Conservation (phyloP, 768 basidiomycete species). For the Macrolepiota albuminosa region DNA sequence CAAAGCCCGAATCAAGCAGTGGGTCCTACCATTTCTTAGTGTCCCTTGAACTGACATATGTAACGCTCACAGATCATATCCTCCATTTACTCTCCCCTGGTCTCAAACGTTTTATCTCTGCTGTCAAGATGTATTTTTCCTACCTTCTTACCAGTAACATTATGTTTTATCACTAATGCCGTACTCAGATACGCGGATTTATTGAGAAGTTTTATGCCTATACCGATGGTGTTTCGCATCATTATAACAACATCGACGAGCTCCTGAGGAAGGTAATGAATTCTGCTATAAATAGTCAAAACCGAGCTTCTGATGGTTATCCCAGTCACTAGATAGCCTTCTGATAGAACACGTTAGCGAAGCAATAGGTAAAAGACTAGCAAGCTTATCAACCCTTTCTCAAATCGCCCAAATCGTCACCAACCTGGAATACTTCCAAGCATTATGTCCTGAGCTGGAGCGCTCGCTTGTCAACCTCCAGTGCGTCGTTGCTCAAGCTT, state of each 20-base stretch:
- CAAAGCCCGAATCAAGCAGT: conserved; percentile 55
- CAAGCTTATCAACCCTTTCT: conserved; percentile 71
- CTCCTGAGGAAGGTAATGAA: conserved; percentile 73
- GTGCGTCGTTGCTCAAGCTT: conserved; percentile 26
- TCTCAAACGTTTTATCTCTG: conserved; percentile 94
- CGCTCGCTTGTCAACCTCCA: conserved; percentile 79
- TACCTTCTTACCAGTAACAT: neutral
- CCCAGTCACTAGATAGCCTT: conserved; percentile 81
- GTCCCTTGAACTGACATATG: neutral
- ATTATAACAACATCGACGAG: conserved; percentile 89
- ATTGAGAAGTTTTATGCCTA: conserved; percentile 96
- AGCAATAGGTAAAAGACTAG: conserved; percentile 69
- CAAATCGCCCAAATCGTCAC: conserved; percentile 92
- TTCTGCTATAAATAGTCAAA: neutral
- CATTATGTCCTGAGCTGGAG: conserved; percentile 80
- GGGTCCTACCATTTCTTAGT: conserved; percentile 9
- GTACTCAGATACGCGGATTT: conserved; percentile 36
- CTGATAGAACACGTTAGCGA: conserved; percentile 73
- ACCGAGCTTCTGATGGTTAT: neutral
- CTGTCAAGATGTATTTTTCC: conserved; percentile 71
- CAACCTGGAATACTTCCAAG: conserved; percentile 89
- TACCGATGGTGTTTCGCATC: conserved; percentile 90
- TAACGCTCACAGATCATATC: conserved; percentile 39
- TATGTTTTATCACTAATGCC: neutral
- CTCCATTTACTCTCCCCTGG: conserved; percentile 84